A percentile compares a stretch with the other conserved stretches of the same genome.
These are phyloP conservation scores for Neurospora sp. DNA, from an alignment of 495 filamentous ascomycete genomes.

Conservation along the genomic window DNA sequence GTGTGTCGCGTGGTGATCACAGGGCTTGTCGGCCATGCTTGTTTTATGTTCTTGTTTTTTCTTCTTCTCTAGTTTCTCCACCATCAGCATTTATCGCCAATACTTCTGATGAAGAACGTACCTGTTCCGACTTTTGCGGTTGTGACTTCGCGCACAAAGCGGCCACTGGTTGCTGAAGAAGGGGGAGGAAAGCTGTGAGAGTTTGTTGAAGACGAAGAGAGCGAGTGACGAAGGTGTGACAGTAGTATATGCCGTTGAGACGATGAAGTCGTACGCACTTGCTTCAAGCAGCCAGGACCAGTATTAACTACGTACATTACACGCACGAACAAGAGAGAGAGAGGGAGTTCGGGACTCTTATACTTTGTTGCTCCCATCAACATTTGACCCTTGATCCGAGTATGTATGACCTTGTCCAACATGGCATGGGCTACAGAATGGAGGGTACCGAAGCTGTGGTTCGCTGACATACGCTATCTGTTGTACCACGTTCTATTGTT, in stretches of 20 bases:
- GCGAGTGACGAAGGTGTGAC: neutral
- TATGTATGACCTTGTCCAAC: neutral
- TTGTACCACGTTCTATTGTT: neutral
- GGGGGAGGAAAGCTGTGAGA: too few species aligned
- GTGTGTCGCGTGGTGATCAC: constrained; percentile 12
- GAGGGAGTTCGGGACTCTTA: neutral
- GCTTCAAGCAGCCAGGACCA: neutral
- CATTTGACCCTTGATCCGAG: neutral
- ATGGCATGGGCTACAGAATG: neutral
- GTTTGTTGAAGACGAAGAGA: neutral
- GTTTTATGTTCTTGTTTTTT: neutral
- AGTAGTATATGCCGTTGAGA: neutral
- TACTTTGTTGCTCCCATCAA: neutral
- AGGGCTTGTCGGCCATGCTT: constrained; percentile 16
- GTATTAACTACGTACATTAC: neutral
- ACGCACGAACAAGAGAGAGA: neutral
- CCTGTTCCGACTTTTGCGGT: neutral
- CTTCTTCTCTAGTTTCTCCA: neutral
- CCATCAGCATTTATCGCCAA: neutral
- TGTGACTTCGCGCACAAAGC: neutral
- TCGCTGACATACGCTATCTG: neutral
- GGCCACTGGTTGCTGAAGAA: too few species aligned
- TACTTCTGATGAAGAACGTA: neutral
- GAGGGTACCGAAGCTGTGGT: neutral
- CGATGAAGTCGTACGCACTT: neutral